Base-by-base conservation (phyloP, 352 stramenopile species). In the Phytophthora nicotianae region DNA sequence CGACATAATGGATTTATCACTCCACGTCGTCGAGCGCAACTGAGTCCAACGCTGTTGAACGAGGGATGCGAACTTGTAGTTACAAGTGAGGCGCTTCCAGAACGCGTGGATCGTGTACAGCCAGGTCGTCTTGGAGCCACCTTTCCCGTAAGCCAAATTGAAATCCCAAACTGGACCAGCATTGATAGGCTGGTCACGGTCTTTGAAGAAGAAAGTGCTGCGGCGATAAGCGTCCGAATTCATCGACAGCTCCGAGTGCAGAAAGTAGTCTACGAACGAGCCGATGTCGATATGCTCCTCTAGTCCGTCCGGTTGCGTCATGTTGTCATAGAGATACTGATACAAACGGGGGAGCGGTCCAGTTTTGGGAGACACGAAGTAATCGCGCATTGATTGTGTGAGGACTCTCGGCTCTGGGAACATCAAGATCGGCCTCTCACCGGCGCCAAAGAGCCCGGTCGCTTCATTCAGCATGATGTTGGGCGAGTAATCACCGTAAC, bases 141-240 rank as follows among this genome's bases (percentile, higher is more conserved):
- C 74, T 32, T 52, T 58, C 19, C 82, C 80, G 50, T 84, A 90
- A 1, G 81, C 81, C 37, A 90, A 55, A 55, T 90, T 90, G 41
- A 89, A 83, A 49, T 90, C 81, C 82, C 82, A 91, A 11, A 88
- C 74, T 1, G 79, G 80, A 0, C 82, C 82, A 42, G 80, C 80
- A 56, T 91, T 87, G 29, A 91, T 89, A 10, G 80, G 73, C 27
- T 84, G 63, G 9, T 58, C 62, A 23, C 82, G 82, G 33, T 91
- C 80, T 47, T 91, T 89, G 69, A 89, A 89, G 48, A 89, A 91
- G 66, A 78, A 89, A 8, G 77, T 64, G 50, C 82, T 89, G 23
- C 76, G 71, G 11, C 78, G 70, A 23, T 91, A 91, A 4, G 79
- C 77, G 41, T 89, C 77, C 9, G 75, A 72, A 51, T 91, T 89